Base-by-base conservation (phyloP, 2,329 filamentous ascomycete genomes). In the Pezicula radicicola region DNA sequence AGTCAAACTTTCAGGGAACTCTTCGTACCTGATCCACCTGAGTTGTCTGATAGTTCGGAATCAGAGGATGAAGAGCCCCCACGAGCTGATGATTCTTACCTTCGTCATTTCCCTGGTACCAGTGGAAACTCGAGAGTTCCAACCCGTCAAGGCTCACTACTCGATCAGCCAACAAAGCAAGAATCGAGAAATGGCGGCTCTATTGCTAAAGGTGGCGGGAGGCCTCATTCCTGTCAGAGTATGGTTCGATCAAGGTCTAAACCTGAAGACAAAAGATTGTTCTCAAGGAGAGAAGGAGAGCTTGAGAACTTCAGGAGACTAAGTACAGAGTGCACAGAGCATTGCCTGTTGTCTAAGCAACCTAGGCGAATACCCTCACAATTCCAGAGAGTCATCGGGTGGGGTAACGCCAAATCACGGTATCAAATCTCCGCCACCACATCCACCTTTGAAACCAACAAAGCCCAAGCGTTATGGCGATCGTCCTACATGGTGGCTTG, bases 401-500 rank as follows among this genome's bases (percentile, higher is more conserved):
- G 55, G 55, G 37, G 58, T 48, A 4, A 64, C 61, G 6, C 63
- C 64, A 6, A 61, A 60, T 42, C 50, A 41, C 6, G 50, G 47
- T 8, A 18, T 43, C 8, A 60, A 61, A 40, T 60, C 59, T 4
- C 54, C 57, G 4, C 39, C 35, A n/a, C 76, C 71, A 55, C 72
- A 70, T 1, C 68, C 74, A 3, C 58, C 54, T 25, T 25, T 41
- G 8, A 55, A 59, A 27, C 33, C 43, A 48, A 59, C 61, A 48
- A 81, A 78, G 57, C 67, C 73, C 1, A 75, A 82, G 53, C 76
- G 78, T 49, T 87, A 85, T 59, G 93, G 93, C 1, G 88, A 94
- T 25, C 84, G 92, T 6, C 94, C 94, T 4, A 92, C 94, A 0
- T 99, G 94, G 83, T 99, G 94, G 94, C 81, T 99, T 4, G 94